These are phyloP conservation scores for Exobasidium rhododendri DNA, from an alignment of 1,284 basidiomycete genomes.

Conservation along the genomic window DNA sequence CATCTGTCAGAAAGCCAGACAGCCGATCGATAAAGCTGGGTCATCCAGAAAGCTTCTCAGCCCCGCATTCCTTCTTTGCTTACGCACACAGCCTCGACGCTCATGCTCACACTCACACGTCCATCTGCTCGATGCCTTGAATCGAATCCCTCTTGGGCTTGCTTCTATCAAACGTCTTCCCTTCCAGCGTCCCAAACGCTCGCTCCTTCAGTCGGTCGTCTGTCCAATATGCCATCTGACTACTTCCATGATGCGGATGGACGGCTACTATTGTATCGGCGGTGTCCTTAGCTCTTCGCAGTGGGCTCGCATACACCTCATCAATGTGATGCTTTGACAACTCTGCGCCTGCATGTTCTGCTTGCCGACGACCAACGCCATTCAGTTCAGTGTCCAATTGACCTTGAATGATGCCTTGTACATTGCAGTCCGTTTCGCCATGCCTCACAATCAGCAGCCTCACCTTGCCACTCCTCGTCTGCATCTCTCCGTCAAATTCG, in stretches of 20 bases:
- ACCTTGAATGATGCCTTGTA: constrained; percentile 49
- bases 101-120: constrained; percentile 16
- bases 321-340: constrained; percentile 33
- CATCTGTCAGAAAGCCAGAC: constrained; percentile 2
- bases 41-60: not conserved
- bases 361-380: constrained; percentile 35
- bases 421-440: constrained; percentile 51
- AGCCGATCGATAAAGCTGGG: not conserved
- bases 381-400: constrained; percentile 51
- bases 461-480: not conserved
- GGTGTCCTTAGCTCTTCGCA: constrained; percentile 33
- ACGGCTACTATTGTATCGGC: constrained; percentile 19
- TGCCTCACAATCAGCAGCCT: constrained; percentile 43
- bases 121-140: constrained; percentile 39
- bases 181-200: constrained; percentile 45
- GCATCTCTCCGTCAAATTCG: not conserved
- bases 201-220: constrained; percentile 47
- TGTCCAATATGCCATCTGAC: constrained; percentile 15
- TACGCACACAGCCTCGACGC: not conserved
- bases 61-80: too few relatives aligned
- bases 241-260: constrained; percentile 8
- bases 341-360: constrained; percentile 30
- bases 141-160: constrained; percentile 36
- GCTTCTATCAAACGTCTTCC: constrained; percentile 34
- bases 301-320: constrained; percentile 41